A percentile compares a stretch with the other conserved stretches of the same genome.
phyloP scores from a whole-genome alignment of 129 eudicot genomes.

The Glebionis coronaria region DNA sequence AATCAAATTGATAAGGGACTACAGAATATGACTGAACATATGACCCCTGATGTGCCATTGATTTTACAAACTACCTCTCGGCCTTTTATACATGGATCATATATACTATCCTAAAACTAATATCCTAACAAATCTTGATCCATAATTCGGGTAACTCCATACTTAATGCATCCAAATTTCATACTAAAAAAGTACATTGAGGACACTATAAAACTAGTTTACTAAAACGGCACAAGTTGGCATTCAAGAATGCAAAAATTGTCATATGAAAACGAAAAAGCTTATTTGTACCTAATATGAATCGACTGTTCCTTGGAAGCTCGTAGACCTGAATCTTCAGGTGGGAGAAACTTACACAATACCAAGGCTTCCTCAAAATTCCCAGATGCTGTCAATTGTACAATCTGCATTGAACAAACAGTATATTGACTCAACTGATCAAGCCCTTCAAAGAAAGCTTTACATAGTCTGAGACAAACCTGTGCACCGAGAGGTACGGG shows the following conservation, averaged over 20 bases:
- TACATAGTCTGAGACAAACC: constrained; percentile 41
- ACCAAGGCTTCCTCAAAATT: constrained; percentile 96
- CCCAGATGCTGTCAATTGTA: constrained; percentile 96
- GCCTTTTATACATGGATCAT: not conserved
- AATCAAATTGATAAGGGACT: not conserved
- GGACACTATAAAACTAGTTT: not conserved
- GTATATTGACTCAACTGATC: constrained; percentile 1
- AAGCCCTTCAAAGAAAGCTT: too few relatives aligned
- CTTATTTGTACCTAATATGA: constrained; percentile 64
- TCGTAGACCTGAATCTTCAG: constrained; percentile 93
- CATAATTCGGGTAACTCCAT: not conserved
- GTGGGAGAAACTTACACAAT: constrained; percentile 91
- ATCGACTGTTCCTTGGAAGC: constrained; percentile 97
- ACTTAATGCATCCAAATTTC: constrained; percentile 4
- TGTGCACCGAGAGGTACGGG: constrained; percentile 98
- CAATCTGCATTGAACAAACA: constrained; percentile 62
- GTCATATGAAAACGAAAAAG: constrained; percentile 3
- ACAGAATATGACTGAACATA: not conserved
- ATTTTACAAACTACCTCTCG: not conserved
- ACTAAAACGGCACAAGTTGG: constrained; percentile 1
- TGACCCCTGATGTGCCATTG: not conserved
- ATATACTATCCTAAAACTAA: constrained; percentile 6
- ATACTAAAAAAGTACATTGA: not conserved
- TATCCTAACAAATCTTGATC: not conserved
- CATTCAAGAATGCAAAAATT: constrained; percentile 3